phyloP scores from a whole-genome alignment of 805 yeast species.

The Schizosaccharomyces lindneri region DNA sequence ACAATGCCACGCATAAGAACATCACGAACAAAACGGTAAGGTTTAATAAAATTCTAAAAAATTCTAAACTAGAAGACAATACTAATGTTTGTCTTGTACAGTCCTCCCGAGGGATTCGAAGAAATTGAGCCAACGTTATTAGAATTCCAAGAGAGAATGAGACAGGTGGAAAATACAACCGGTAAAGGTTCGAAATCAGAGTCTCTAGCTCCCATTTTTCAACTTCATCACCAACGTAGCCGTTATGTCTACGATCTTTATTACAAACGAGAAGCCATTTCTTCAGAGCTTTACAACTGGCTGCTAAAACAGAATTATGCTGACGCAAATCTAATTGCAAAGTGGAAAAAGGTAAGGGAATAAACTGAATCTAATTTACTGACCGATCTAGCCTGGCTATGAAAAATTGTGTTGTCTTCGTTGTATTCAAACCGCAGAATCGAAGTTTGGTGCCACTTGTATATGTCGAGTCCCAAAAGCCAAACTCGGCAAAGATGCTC shows the following conservation, averaged over 20 bases:
- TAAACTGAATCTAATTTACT: conserved; percentile 9
- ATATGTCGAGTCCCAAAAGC: conserved; percentile 65
- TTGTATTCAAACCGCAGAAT: conserved; percentile 44
- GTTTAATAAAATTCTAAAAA: neutral
- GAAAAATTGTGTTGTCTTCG: conserved; percentile 63
- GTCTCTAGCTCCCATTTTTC: neutral
- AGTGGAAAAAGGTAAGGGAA: conserved; percentile 19
- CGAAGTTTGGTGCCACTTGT: conserved; percentile 44
- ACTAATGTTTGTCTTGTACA: conserved; percentile 10
- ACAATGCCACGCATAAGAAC: conserved; percentile 1
- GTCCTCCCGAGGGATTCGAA: conserved; percentile 52
- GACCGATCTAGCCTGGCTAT: conserved; percentile 33
- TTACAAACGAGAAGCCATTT: conserved; percentile 44
- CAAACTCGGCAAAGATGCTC: conserved; percentile 11
- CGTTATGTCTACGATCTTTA: conserved; percentile 51
- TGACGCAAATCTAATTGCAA: conserved; percentile 52
- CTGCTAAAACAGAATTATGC: conserved; percentile 38
- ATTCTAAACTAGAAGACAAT: neutral
- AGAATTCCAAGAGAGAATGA: conserved; percentile 33
- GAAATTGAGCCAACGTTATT: conserved; percentile 40
- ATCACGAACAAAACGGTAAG: neutral
- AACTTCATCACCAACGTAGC: conserved; percentile 49
- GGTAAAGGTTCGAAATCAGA: neutral
- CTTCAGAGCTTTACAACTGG: conserved; percentile 48
- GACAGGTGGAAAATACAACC: conserved; percentile 19